phyloP scores from a whole-genome alignment of 2,329 filamentous ascomycete species.

The Penicillium glabrum region DNA sequence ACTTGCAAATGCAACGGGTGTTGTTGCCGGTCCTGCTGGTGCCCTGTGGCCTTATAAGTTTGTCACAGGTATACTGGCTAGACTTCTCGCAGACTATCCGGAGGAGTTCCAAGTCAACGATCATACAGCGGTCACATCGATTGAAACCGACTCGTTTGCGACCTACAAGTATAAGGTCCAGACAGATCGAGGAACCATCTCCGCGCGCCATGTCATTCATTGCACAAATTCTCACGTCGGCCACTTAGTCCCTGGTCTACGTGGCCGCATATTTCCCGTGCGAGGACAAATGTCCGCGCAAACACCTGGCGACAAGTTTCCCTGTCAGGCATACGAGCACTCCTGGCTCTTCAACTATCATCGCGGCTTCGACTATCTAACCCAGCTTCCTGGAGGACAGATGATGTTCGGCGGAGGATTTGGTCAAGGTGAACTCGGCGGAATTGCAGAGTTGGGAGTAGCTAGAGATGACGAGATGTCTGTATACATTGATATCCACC shows the following conservation, averaged over 20 bases:
- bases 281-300: conserved; percentile 47
- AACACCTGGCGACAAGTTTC: conserved; percentile 30
- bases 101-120: conserved; percentile 30
- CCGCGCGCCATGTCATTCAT: conserved; percentile 55
- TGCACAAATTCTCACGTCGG: conserved; percentile 58
- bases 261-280: conserved; percentile 39
- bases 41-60: conserved; percentile 36
- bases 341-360: conserved; percentile 55
- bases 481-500: conserved; percentile 26
- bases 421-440: conserved; percentile 42
- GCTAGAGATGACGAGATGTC: conserved; percentile 45
- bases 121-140: conserved; percentile 19
- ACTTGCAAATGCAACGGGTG: conserved; percentile 23
- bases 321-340: conserved; percentile 32
- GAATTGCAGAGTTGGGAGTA: conserved; percentile 49
- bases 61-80: conserved; percentile 24
- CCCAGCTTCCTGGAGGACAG: conserved; percentile 48
- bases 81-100: conserved; percentile 29
- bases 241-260: conserved; percentile 51
- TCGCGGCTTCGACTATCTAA: conserved; percentile 54
- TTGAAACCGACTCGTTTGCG: not conserved
- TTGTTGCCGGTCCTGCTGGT: conserved; percentile 28
- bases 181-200: conserved; percentile 49
- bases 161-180: conserved; percentile 39
- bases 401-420: conserved; percentile 59